Evolutionary conservation across 108 stramenopile genomes (phyloP), one percentile per base, ranked within the genome.

Genomic region (Discostella pseudostelligera): DNA sequence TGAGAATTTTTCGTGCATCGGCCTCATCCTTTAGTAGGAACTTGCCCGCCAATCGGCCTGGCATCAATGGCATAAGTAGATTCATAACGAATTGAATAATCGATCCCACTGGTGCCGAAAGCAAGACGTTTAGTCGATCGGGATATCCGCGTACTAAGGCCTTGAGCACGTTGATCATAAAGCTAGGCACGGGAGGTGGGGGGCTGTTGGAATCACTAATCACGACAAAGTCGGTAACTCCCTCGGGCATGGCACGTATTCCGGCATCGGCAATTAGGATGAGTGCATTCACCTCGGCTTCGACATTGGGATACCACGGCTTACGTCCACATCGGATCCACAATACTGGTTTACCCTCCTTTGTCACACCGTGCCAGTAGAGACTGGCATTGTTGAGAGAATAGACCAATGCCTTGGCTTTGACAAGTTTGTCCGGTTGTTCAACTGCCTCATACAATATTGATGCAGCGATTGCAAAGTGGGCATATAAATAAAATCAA

Each of bases 31-130:
- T 63, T 72, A 94, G 63, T 19, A 83, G 45, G 44, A 94, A 83
- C 62, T 94, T 94, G 42, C 82, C 81, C 17, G 87, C 76, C 49
- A 94, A 57, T 22, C 89, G 76, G 16, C 89, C 88, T 17, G 93
- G 93, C 93, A 94, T 91, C 21, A 94, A 76, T 0, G 93, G 93
- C 58, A 91, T 62, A 53, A 89, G 66, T 16, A 94, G 72, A 63
- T 94, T 94, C 88, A 94, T 87, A 2, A 94, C 89, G 60, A 89
- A 89, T 59, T 90, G 87, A 29, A 94, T 84, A 70, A 94, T 86
- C 51, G 80, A 81, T 14, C 82, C 83, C 7, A 91, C 82, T 0
- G 93, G 93, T 12, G 89, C 89, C n/a, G 90, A 86, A 26, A 83
- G 32, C 37, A 94, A 70, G 54, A 84, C 58, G 58, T 89, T 74